These are phyloP conservation scores for Melaleuca quinquenervia DNA, from an alignment of 345 rosid genomes.

Conservation along the genomic window DNA sequence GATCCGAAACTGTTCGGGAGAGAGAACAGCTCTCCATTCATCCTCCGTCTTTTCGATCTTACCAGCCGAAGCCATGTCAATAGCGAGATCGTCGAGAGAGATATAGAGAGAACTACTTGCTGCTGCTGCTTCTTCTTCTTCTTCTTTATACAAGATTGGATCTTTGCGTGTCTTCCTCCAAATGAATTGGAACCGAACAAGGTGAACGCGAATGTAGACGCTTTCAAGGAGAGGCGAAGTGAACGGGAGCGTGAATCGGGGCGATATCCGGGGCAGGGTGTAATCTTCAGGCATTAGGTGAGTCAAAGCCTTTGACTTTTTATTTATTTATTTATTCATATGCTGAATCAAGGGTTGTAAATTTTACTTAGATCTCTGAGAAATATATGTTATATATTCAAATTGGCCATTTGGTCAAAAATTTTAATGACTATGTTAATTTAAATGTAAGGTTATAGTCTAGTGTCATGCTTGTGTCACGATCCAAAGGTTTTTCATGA, in stretches of 20 bases:
- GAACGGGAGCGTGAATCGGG: background rate
- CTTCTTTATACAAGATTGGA: background rate
- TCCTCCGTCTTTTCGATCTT: conserved; percentile 29
- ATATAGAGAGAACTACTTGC: background rate
- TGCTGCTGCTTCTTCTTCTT: background rate
- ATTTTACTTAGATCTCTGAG: no score
- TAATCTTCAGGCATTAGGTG: background rate
- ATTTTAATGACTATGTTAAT: background rate
- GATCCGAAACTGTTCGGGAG: conserved; percentile 64
- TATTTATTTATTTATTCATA: no score
- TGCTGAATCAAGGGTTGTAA: background rate
- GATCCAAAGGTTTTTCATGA: no score
- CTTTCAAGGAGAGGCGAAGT: background rate
- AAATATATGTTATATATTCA: no score
- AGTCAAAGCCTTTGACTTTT: background rate
- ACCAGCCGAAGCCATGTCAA: background rate
- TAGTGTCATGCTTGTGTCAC: no score
- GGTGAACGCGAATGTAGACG: background rate
- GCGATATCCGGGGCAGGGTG: background rate
- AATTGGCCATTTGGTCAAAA: no score
- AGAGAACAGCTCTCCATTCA: conserved; percentile 55
- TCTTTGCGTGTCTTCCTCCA: background rate
- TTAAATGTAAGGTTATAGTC: background rate
- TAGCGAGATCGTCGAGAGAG: background rate
- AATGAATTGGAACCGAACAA: background rate